Base-by-base conservation (phyloP, 306 rosid species). In the Prunus davidiana region DNA sequence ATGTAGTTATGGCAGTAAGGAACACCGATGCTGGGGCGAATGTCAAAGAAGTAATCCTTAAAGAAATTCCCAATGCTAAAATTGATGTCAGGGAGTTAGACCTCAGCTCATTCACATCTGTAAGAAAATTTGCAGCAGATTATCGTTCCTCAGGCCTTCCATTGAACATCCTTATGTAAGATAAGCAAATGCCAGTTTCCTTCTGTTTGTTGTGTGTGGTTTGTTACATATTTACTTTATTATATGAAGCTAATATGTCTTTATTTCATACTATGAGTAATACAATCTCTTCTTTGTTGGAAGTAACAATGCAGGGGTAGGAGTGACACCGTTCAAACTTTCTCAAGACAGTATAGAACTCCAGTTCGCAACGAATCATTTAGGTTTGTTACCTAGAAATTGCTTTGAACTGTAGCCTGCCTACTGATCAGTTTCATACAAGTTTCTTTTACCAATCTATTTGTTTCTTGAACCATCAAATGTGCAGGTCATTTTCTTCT, bases 251-350 rank as follows among this genome's bases (percentile, higher is more conserved):
- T 47, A 12, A 12, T 11, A 47, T 3, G n/a, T 14, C 2, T 51
- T 51, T 24, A 58, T 7, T 22, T 8, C 18, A 16, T 51, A 34
- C 52, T 46, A 13, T 14, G 73, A 34, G 41, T 6, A 34, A 34
- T 34, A 34, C 20, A 24, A 45, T 71, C 47, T 72, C 11, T 72
- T 60, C 43, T 66, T 74, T 83, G 77, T 82, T 81, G 75, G 47
- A 73, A 93, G 98, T 74, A 93, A 93, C 84, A 93, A 93, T 76
- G 98, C 97, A 71, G 98, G 97, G 73, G 69, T 89, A 74, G 77
- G 82, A 83, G 96, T 96, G 62, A 19, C 85, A 6, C 93, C 93
- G 24, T 93, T 88, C 89, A 71, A 72, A 41, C 86, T 89, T 69
- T 91, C 93, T 54, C 67, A 88, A 74, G 93, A 93, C 82, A 78